Base-by-base conservation (phyloP, 805 yeast genomes). In the Torulaspora maleeae region DNA sequence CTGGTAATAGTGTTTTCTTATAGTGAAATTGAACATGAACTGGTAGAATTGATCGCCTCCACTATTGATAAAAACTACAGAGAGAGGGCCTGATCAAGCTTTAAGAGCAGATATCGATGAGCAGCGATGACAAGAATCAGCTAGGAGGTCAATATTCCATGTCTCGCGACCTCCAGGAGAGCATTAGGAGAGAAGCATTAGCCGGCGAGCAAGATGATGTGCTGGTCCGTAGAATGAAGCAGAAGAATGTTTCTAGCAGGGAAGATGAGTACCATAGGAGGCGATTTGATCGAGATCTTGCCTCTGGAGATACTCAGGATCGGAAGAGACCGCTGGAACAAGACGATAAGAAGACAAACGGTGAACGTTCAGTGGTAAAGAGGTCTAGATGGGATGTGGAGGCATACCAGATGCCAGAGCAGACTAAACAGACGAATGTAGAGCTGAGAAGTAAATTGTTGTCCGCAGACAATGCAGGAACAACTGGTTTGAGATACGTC, bases 401-500 rank as follows among this genome's bases (percentile, higher is more conserved):
- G 58, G 69, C 75, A 0, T 83, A 76, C 50, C 63, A 69, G 51
- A 73, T 81, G 27, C 86, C 86, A 0, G 80, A 78, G 17, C 74
- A 64, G 13, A 69, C 70, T 15, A 61, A 53, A 11, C 49, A 59
- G 37, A 34, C 63, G 11, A 27, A 58, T 25, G 51, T 61, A 13
- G 57, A 63, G 38, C 56, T 67, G 38, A 58, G 68, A 46, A 59
- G 71, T 49, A 55, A 71, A 11, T 19, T 32, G 20, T 48, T 77
- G 20, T 72, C 80, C 1, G 66, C 77, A 2, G 82, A 80, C 17
- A 71, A 82, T 1, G 84, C 89, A 0, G 88, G 82, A 0, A 73
- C 81, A 0, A 73, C 74, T 30, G 89, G 84, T 25, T 60, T 88
- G 11, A 82, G 79, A 56, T 81, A 70, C 58, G 81, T 86, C 64